Percentiles rank a stretch among this genome's conserved stretches.
These are phyloP conservation scores for Diplocarpon mali DNA, from an alignment of 2,329 filamentous ascomycete genomes.

Conservation along the genomic window DNA sequence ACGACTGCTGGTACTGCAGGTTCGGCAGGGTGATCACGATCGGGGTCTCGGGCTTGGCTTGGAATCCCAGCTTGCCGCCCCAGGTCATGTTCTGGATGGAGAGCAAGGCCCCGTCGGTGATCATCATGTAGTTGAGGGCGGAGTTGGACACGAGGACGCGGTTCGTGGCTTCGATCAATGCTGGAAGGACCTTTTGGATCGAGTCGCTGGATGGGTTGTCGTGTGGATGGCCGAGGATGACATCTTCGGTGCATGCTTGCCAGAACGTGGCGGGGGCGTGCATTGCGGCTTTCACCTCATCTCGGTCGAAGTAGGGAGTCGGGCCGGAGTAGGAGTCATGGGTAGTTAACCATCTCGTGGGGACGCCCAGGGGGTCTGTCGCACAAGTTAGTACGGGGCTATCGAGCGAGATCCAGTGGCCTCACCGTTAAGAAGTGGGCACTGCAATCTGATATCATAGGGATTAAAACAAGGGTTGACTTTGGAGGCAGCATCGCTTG, in stretches of 20 bases:
- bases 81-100: conserved; percentile 44
- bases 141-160: conserved; percentile 39
- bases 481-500: conserved; percentile 15
- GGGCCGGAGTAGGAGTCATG: conserved; percentile 31
- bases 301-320: conserved; percentile 38
- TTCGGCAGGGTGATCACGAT: conserved; percentile 18
- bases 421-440: conserved; percentile 30
- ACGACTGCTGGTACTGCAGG: conserved; percentile 13
- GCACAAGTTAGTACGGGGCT: background rate
- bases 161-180: conserved; percentile 40
- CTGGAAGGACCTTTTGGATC: conserved; percentile 32
- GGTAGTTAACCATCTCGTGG: conserved; percentile 24
- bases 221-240: conserved; percentile 29
- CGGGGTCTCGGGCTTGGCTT: conserved; percentile 28
- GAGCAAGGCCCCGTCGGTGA: conserved; percentile 40
- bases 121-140: conserved; percentile 37
- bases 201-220: conserved; percentile 30
- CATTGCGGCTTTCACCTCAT: conserved; percentile 38
- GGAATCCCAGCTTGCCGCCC: conserved; percentile 37
- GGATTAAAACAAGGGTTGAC: conserved; percentile 39
- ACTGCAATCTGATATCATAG: conserved; percentile 36
- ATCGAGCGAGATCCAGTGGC: background rate
- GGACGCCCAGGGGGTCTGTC: conserved; percentile 27
- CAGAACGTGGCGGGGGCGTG: conserved; percentile 35
- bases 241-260: conserved; percentile 32